These are phyloP conservation scores for Pseudonitzschia pungens DNA, from an alignment of 108 stramenopile species.

Conservation along the genomic window DNA sequence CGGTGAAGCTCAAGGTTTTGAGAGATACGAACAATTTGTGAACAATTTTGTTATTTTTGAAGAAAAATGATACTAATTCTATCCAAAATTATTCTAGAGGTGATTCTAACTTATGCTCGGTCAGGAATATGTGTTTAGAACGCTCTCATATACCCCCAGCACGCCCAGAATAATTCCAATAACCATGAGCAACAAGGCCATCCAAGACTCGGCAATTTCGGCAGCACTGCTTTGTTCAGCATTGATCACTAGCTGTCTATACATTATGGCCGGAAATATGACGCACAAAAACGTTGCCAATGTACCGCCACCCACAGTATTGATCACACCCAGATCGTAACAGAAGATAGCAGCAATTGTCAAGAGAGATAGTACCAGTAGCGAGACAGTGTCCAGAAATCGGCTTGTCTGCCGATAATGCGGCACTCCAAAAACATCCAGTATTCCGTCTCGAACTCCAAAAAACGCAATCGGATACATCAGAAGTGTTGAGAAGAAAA, in stretches of 20 bases:
- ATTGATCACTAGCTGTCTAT: slow-evolving; percentile 10
- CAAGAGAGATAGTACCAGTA: slow-evolving; percentile 43
- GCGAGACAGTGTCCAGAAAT: slow-evolving; percentile 61
- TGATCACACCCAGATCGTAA: slow-evolving; percentile 59
- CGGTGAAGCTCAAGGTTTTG: no score
- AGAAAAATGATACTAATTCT: no score
- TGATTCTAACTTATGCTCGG: no score
- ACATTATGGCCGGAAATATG: slow-evolving; percentile 88
- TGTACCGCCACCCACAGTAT: slow-evolving; percentile 83
- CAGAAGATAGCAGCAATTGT: slow-evolving; percentile 42
- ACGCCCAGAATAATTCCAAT: slow-evolving; percentile 11
- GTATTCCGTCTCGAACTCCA: slow-evolving; percentile 76
- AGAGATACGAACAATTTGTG: no score
- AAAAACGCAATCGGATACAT: slow-evolving; percentile 92
- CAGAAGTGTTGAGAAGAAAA: slow-evolving; percentile 62
- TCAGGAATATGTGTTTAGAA: neutral
- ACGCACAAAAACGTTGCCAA: slow-evolving; percentile 76
- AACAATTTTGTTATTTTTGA: no score
- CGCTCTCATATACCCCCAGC: slow-evolving; percentile 7
- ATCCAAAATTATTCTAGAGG: no score
- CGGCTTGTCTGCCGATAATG: slow-evolving; percentile 51
- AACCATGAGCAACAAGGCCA: slow-evolving; percentile 17
- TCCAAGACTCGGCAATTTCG: neutral
- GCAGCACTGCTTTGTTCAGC: neutral
- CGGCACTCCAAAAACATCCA: slow-evolving; percentile 65